Evolutionary conservation across 352 stramenopile genomes (phyloP).

Genomic region (Phytophthora fragariaefolia): DNA sequence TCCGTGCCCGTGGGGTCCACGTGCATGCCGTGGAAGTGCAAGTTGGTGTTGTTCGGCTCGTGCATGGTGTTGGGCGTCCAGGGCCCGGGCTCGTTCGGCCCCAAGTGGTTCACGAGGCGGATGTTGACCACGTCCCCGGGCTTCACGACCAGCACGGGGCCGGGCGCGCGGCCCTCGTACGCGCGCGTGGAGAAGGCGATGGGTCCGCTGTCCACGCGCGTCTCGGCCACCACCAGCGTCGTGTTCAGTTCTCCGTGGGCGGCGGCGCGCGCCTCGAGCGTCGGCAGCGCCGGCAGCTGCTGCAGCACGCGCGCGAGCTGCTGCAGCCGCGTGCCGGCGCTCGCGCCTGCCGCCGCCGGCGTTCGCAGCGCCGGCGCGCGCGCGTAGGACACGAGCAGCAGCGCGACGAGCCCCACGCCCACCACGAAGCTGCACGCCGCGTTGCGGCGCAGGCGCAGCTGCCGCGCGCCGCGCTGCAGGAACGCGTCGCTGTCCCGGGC

Average conservation of each 20-base stretch:
- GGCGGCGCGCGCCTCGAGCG: slow-evolving; percentile 46
- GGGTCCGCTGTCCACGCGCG: slow-evolving; percentile 54
- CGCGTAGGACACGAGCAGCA: slow-evolving; percentile 29
- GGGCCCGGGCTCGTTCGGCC: slow-evolving; percentile 39
- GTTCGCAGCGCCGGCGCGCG: slow-evolving; percentile 19
- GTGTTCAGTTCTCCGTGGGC: slow-evolving; percentile 70
- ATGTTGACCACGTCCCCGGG: slow-evolving; percentile 73
- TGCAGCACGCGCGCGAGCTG: slow-evolving; percentile 34
- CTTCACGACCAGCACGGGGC: slow-evolving; percentile 63
- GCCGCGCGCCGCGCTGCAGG: slow-evolving; percentile 18
- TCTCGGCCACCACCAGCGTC: slow-evolving; percentile 51
- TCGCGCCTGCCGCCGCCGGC: neutral
- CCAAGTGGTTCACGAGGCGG: slow-evolving; percentile 62
- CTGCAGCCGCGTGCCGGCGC: neutral
- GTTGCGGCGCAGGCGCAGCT: slow-evolving; percentile 23
- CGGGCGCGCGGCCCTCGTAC: slow-evolving; percentile 68
- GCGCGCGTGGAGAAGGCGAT: slow-evolving; percentile 77
- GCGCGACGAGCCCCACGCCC: slow-evolving; percentile 21
- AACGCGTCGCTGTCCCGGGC: slow-evolving; percentile 38
- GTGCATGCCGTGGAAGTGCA: slow-evolving; percentile 88
- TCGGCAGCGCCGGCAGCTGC: slow-evolving; percentile 44
- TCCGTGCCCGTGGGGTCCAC: slow-evolving; percentile 78
- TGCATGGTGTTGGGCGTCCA: slow-evolving; percentile 70
- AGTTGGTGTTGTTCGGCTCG: slow-evolving; percentile 78
- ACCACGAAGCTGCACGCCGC: slow-evolving; percentile 21